phyloP scores from a whole-genome alignment of 2,329 filamentous ascomycete genomes.

The Metarhizium guizhouense region DNA sequence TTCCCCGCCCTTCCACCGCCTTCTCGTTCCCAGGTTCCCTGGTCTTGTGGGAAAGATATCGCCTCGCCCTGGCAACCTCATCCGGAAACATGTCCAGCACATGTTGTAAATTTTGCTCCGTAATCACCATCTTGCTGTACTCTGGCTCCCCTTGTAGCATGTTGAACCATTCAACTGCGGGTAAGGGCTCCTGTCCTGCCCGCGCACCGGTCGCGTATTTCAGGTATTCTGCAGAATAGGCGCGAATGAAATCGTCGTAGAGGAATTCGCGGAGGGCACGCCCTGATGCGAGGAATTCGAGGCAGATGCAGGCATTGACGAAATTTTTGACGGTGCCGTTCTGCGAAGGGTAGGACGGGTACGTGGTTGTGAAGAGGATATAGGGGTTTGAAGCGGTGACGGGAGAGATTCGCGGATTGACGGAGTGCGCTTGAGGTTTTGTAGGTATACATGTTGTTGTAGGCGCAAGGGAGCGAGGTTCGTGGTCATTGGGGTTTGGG shows the following conservation, averaged over 20 bases:
- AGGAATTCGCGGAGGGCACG: conserved; percentile 30
- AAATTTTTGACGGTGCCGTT: conserved; percentile 31
- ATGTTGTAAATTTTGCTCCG: conserved; percentile 22
- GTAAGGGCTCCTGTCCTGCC: conserved; percentile 18
- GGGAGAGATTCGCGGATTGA: neutral
- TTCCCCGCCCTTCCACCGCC: neutral
- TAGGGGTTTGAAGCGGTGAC: conserved; percentile 17
- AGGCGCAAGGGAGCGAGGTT: neutral
- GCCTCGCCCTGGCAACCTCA: conserved; percentile 16
- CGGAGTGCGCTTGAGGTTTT: neutral
- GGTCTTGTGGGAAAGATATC: neutral
- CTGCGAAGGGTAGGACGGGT: conserved; percentile 35
- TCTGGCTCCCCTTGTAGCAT: conserved; percentile 16
- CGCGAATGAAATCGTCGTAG: conserved; percentile 44
- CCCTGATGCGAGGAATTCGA: conserved; percentile 28
- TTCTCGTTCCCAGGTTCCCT: neutral
- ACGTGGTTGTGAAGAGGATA: conserved; percentile 29
- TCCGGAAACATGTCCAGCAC: conserved; percentile 25
- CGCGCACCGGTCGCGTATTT: conserved; percentile 26
- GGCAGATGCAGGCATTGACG: conserved; percentile 33
- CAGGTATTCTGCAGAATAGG: conserved; percentile 32
- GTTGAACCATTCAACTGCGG: conserved; percentile 34
- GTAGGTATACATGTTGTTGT: neutral
- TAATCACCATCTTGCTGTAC: conserved; percentile 25
- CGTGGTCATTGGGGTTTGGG: neutral